A percentile compares a stretch with the other conserved stretches of the same genome.
Evolutionary conservation across 1,139 yeast species (phyloP).

Genomic region (Pneumocystis carinii): DNA sequence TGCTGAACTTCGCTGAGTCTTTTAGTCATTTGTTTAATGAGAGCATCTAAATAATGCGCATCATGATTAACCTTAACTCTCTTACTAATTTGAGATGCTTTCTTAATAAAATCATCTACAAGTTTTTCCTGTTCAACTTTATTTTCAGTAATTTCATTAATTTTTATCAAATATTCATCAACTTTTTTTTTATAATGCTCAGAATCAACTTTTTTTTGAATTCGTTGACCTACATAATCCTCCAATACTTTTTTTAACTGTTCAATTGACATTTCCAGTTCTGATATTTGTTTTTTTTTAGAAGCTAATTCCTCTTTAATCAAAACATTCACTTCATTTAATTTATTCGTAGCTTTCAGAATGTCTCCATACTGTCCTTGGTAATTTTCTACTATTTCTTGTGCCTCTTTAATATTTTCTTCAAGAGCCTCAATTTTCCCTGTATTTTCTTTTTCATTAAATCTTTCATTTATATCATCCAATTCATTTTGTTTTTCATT

Average conservation of each 20-base stretch:
- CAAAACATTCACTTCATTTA: not conserved
- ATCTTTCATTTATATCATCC: not conserved
- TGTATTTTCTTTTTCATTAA: not conserved
- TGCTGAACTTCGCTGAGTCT: slow-evolving; percentile 2
- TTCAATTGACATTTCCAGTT: not conserved
- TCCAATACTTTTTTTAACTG: slow-evolving; percentile 7
- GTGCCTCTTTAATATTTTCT: slow-evolving; percentile 18
- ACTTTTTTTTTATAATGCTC: slow-evolving; percentile 4
- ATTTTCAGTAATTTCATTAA: slow-evolving; percentile 7
- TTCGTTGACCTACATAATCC: not conserved
- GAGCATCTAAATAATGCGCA: not conserved
- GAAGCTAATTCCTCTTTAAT: not conserved
- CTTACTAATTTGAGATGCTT: not conserved
- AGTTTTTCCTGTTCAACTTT: slow-evolving; percentile 2
- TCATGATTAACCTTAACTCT: not conserved
- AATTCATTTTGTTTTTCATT: slow-evolving; percentile 1
- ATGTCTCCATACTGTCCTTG: slow-evolving; percentile 3
- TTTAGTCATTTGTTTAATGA: slow-evolving; percentile 6
- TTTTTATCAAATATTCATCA: slow-evolving; percentile 1
- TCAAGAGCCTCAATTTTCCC: slow-evolving; percentile 2
- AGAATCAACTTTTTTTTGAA: slow-evolving; percentile 1
- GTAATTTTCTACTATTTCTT: slow-evolving; percentile 6
- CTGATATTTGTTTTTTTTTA: not conserved
- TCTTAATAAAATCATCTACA: not conserved
- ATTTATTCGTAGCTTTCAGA: not conserved